Evolutionary conservation across 73 alveolate genomes (phyloP), one percentile per base, ranked within the genome.

Genomic region (Effrenium voratum): DNA sequence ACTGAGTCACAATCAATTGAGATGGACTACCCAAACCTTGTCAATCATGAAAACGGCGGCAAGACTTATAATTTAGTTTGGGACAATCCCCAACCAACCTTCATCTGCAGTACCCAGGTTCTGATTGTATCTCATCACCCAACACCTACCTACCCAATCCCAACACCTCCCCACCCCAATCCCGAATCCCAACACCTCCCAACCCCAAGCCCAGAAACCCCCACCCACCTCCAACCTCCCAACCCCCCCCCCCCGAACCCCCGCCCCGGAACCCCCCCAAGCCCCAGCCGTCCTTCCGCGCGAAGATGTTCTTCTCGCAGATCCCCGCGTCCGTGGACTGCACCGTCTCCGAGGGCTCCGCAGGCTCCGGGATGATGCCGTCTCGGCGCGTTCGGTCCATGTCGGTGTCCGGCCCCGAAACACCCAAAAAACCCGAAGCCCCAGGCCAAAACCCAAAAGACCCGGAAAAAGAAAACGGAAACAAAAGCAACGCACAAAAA

Each of bases 281-380:
- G 12, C 22, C 22, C 79, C 79, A 16, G 22, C 40, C 34, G 16
- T 12, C 87, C 93, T 82, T 82, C 52, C 93, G 93, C 40, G 93
- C 93, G 34, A 82, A 82, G 93, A 82, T 82, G 75, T 82, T 66
- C 93, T 82, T 46, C 55, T 82, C 93, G 75, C 93, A 82, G 75
- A 82, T 10, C 28, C 38, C 8, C 34, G 75, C 36, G 36, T 82
- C 93, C 15, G 75, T 49, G 93, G 73, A 49, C 38, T 32, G 52
- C 32, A 50, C 43, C 26, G 93, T 82, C 44, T 82, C 93, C 40
- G 50, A 30, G 38, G 93, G 93, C 93, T 82, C 93, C 6, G 75
- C 2, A 16, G 93, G 93, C 75, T 82, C 93, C 1, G 93, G 93
- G 93, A 82, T 82, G 93, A 82, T 46, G 93, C 49, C 50, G 46